A percentile compares a stretch with the other conserved stretches of the same genome.
Evolutionary conservation across 2,329 filamentous ascomycete genomes (phyloP).

Genomic region (Hymenoscyphus infarciens): DNA sequence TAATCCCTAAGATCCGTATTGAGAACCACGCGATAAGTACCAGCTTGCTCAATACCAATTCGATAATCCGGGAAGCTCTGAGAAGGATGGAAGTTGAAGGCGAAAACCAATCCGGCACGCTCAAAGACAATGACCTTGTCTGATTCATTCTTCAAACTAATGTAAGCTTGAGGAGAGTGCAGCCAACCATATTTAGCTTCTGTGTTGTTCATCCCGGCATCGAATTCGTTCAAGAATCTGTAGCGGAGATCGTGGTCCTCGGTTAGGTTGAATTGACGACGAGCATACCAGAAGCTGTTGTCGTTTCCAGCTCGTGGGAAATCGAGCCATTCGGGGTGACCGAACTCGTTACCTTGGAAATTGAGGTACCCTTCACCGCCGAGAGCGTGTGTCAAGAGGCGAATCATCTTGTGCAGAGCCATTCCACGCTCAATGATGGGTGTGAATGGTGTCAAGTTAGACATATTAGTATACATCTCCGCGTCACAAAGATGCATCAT

Average conservation of each 20-base stretch:
- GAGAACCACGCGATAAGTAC: conserved; percentile 83
- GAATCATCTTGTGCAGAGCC: conserved; percentile 95
- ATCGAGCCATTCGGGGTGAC: conserved; percentile 97
- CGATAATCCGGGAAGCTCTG: conserved; percentile 89
- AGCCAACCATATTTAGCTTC: conserved; percentile 94
- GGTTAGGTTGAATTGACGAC: conserved; percentile 88
- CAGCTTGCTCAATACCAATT: conserved; percentile 78
- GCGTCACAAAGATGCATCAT: conserved; percentile 99
- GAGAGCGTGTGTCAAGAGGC: conserved; percentile 83
- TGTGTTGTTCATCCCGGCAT: conserved; percentile 81
- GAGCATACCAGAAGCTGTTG: conserved; percentile 92
- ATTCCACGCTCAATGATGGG: conserved; percentile 87
- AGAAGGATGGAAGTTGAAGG: conserved; percentile 93
- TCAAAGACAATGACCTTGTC: conserved; percentile 98
- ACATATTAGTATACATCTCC: conserved; percentile 98
- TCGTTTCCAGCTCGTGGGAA: conserved; percentile 91
- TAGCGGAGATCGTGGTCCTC: conserved; percentile 86
- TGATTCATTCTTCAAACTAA: conserved; percentile 86
- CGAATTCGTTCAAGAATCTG: conserved; percentile 88
- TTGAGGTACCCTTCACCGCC: conserved; percentile 97
- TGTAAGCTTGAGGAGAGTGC: conserved; percentile 77
- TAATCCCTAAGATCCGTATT: conserved; percentile 75
- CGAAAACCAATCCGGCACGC: conserved; percentile 81
- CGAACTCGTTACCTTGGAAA: conserved; percentile 98
- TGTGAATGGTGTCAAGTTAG: conserved; percentile 75